phyloP scores from a whole-genome alignment of 1,284 basidiomycete genomes.

The Ceratobasidium sp. region DNA sequence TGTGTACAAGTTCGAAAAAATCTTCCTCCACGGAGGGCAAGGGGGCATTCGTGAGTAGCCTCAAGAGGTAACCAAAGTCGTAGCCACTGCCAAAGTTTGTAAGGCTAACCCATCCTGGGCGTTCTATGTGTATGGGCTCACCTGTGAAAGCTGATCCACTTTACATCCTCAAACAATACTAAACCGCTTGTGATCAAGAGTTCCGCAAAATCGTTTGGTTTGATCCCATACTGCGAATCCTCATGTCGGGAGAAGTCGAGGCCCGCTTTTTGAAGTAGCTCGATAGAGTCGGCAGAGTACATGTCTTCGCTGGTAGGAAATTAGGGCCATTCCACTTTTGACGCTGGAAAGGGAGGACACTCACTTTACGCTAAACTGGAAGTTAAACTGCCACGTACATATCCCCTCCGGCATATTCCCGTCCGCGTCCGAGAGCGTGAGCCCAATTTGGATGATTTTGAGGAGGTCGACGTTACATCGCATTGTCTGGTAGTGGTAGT shows the following conservation, averaged over 20 bases:
- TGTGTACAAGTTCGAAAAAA: conserved; percentile 89
- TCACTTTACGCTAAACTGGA: conserved; percentile 90
- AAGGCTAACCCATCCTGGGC: background rate
- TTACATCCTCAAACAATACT: conserved; percentile 89
- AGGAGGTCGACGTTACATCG: conserved; percentile 98
- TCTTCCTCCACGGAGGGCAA: conserved; percentile 90
- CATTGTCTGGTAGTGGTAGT: conserved; percentile 99
- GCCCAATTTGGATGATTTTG: conserved; percentile 97
- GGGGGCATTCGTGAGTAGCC: conserved; percentile 89
- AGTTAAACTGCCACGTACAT: conserved; percentile 99
- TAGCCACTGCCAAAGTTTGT: conserved; percentile 77
- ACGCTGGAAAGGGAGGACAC: conserved; percentile 55
- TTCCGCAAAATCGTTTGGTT: conserved; percentile 96
- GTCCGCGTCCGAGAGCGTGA: conserved; percentile 94
- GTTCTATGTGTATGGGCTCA: conserved; percentile 59
- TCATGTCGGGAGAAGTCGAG: conserved; percentile 96
- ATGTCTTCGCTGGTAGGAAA: conserved; percentile 83
- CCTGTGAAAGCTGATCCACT: conserved; percentile 99
- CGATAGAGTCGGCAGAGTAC: conserved; percentile 97
- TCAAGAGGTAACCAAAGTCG: conserved; percentile 99
- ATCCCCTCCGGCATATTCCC: conserved; percentile 90
- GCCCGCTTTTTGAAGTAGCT: conserved; percentile 93
- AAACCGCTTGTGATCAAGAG: conserved; percentile 96
- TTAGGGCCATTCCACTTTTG: background rate
- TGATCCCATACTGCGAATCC: conserved; percentile 82